Evolutionary conservation across 345 rosid species (phyloP).

Genomic region (Rhodamnia argentea): DNA sequence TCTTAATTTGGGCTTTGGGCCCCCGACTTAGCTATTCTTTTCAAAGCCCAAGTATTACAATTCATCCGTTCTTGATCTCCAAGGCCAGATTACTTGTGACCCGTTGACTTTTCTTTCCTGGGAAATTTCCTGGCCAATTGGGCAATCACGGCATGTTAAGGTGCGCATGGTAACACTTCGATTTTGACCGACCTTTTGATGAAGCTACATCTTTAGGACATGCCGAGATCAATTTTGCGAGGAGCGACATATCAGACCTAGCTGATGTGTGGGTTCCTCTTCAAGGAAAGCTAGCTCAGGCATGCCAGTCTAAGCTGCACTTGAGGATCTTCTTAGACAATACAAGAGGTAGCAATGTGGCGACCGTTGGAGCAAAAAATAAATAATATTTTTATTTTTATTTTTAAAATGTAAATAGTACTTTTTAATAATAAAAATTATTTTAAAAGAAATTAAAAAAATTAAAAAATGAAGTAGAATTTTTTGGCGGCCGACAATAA

Average conservation of each 20-base stretch:
- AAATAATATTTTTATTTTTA: too few species aligned
- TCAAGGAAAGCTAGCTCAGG: constrained; percentile 79
- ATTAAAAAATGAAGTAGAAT: too few species aligned
- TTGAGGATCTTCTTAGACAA: constrained; percentile 83
- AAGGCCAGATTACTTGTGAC: neutral
- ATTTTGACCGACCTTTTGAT: constrained; percentile 90
- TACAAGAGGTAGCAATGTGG: constrained; percentile 77
- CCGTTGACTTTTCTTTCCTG: neutral
- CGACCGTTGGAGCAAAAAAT: constrained; percentile 5
- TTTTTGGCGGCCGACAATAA: too few species aligned
- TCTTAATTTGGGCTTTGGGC: too few species aligned
- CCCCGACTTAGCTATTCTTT: too few species aligned
- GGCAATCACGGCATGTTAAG: neutral
- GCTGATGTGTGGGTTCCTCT: constrained; percentile 92
- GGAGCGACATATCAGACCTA: constrained; percentile 67
- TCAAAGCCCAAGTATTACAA: neutral
- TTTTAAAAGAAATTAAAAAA: too few species aligned
- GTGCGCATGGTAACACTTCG: constrained; percentile 9
- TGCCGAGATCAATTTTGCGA: constrained; percentile 78
- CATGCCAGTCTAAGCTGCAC: constrained; percentile 92
- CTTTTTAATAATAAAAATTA: too few species aligned
- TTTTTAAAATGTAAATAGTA: too few species aligned
- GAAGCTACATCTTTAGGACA: constrained; percentile 84
- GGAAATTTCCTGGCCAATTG: neutral
- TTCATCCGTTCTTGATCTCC: neutral